These are phyloP conservation scores for Salinomyces thailandicus DNA, from an alignment of 2,329 filamentous ascomycete species.

Conservation along the genomic window DNA sequence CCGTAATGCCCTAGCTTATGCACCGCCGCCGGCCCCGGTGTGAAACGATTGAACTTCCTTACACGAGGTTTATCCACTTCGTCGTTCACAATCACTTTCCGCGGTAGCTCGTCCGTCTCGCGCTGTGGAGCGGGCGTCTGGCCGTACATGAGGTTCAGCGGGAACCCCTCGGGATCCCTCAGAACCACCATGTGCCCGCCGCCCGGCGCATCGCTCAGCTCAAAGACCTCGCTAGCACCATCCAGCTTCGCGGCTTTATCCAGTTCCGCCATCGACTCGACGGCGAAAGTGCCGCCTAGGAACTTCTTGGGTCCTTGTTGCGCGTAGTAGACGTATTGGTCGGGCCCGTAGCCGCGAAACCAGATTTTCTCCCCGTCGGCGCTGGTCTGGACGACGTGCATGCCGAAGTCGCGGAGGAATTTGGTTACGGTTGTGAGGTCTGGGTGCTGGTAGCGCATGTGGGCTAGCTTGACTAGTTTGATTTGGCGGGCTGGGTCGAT, in stretches of 20 bases:
- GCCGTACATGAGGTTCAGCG: constrained; percentile 32
- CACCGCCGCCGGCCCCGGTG: constrained; percentile 39
- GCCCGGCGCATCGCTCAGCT: constrained; percentile 30
- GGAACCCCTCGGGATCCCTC: constrained; percentile 32
- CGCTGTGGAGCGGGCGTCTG: constrained; percentile 17
- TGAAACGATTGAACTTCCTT: constrained; percentile 33
- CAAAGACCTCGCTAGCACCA: constrained; percentile 22
- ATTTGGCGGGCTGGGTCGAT: constrained; percentile 38
- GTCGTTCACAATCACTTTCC: constrained; percentile 28
- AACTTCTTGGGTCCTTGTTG: constrained; percentile 30
- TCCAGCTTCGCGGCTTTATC: constrained; percentile 28
- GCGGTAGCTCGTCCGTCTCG: constrained; percentile 14
- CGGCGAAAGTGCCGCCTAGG: constrained; percentile 35
- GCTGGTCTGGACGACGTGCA: constrained; percentile 30
- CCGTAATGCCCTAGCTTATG: constrained; percentile 43
- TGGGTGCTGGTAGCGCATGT: constrained; percentile 47
- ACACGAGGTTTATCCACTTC: constrained; percentile 29
- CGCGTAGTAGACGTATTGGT: constrained; percentile 37
- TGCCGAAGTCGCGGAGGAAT: constrained; percentile 37
- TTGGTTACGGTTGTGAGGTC: constrained; percentile 39
- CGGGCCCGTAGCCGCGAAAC: constrained; percentile 35
- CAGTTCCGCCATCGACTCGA: constrained; percentile 33
- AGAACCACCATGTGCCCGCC: constrained; percentile 30
- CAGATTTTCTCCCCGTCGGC: constrained; percentile 26
- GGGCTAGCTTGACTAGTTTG: constrained; percentile 37